These are phyloP conservation scores for Puya raimondii DNA, from an alignment of 176 grass and related monocot genomes.

Conservation along the genomic window DNA sequence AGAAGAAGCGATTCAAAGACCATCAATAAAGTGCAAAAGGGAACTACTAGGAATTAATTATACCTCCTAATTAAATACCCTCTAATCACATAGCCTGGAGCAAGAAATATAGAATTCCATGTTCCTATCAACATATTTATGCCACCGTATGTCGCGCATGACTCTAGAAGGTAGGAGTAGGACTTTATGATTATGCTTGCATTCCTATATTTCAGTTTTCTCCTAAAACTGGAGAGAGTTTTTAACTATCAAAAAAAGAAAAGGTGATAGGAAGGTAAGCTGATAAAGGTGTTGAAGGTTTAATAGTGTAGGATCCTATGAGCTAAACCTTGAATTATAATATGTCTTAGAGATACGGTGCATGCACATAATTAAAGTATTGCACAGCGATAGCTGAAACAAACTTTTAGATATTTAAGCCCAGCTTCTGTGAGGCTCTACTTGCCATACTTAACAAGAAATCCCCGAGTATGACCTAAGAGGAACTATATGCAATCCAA, in stretches of 20 bases:
- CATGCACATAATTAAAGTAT: background rate
- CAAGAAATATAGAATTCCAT: background rate
- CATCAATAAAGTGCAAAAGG: background rate
- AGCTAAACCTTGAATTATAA: background rate
- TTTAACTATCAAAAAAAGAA: background rate
- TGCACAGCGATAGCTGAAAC: background rate
- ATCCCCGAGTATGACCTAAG: background rate
- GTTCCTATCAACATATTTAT: conserved; percentile 16
- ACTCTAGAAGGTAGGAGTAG: conserved; percentile 13
- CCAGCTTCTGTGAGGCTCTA: background rate
- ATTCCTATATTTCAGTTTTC: conserved; percentile 11
- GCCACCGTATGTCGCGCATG: conserved; percentile 8
- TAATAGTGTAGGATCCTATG: background rate
- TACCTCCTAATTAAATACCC: background rate
- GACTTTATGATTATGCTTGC: background rate
- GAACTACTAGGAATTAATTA: background rate
- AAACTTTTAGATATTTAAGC: background rate
- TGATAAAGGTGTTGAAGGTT: background rate
- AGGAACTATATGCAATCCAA: background rate
- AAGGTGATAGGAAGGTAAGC: background rate
- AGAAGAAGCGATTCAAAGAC: background rate
- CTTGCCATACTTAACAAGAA: background rate
- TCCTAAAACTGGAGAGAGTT: conserved; percentile 5
- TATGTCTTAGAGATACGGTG: background rate
- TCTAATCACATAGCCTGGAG: background rate